phyloP scores from a whole-genome alignment of 257 asterid species.

The Forsythia viridissima region DNA sequence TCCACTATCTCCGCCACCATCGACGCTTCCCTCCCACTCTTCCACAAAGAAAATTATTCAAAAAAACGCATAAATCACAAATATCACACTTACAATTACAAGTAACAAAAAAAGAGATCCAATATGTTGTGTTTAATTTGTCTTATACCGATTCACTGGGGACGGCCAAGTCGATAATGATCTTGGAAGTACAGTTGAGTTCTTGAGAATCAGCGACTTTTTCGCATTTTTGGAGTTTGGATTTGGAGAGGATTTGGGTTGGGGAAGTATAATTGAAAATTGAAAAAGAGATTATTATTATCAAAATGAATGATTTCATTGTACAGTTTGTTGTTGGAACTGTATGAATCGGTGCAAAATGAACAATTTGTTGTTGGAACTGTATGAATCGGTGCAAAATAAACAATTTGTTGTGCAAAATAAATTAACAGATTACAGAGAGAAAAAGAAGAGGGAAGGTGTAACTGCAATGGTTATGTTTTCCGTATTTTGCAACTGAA shows the following conservation, averaged over 20 bases:
- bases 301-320: constrained; percentile 39
- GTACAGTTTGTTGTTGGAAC: constrained; percentile 17
- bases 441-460: background rate
- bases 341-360: background rate
- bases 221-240: constrained; percentile 79
- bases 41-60: background rate
- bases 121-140: no score
- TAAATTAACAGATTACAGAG: no score
- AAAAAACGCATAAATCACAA: background rate
- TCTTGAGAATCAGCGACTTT: constrained; percentile 51
- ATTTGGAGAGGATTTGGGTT: constrained; percentile 74
- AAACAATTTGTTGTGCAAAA: no score
- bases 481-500: background rate
- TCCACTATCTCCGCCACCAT: constrained; percentile 95
- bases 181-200: constrained; percentile 79
- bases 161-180: constrained; percentile 77
- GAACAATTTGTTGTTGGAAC: constrained; percentile 17
- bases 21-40: constrained; percentile 96
- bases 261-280: constrained; percentile 26
- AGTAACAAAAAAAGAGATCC: no score
- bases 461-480: background rate
- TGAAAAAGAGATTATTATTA: constrained; percentile 19
- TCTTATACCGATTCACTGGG: constrained; percentile 68
- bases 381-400: background rate
- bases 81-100: background rate